Evolutionary conservation across 2,329 filamentous ascomycete genomes (phyloP).

Genomic region (Bertia moriformis): DNA sequence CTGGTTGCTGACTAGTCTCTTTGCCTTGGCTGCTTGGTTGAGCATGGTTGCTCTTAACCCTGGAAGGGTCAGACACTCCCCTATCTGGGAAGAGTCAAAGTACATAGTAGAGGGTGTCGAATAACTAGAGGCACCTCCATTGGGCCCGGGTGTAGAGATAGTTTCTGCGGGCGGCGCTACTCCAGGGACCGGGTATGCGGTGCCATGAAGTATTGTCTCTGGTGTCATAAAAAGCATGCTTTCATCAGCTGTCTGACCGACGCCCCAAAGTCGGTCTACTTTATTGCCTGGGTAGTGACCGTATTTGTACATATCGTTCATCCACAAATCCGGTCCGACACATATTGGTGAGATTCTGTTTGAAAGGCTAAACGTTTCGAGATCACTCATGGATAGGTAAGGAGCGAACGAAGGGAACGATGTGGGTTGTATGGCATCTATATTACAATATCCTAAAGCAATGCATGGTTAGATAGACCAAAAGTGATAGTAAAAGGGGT

Average conservation of each 20-base stretch:
- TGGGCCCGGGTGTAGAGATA: not conserved
- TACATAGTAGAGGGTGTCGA: not conserved
- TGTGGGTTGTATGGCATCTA: not conserved
- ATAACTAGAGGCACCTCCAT: not conserved
- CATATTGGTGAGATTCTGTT: not conserved
- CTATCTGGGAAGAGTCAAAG: not conserved
- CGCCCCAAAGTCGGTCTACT: not conserved
- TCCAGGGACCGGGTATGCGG: too few relatives aligned
- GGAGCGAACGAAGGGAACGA: not conserved
- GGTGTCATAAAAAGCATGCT: too few relatives aligned
- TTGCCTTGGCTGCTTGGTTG: not conserved
- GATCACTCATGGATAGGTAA: not conserved
- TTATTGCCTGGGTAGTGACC: not conserved
- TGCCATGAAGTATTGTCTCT: not conserved
- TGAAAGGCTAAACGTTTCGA: not conserved
- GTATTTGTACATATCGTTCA: not conserved
- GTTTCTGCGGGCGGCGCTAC: not conserved
- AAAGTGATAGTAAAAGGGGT: not conserved
- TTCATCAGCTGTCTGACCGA: too few relatives aligned
- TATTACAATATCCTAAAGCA: not conserved
- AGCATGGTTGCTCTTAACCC: not conserved
- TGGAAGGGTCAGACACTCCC: not conserved
- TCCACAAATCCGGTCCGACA: not conserved
- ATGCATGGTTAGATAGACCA: not conserved
- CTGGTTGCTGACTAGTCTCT: not conserved